Evolutionary conservation across 192 early-diverging fungal genomes (phyloP), one percentile per base, ranked within the genome.

Genomic region (Powellomyces hirtus): DNA sequence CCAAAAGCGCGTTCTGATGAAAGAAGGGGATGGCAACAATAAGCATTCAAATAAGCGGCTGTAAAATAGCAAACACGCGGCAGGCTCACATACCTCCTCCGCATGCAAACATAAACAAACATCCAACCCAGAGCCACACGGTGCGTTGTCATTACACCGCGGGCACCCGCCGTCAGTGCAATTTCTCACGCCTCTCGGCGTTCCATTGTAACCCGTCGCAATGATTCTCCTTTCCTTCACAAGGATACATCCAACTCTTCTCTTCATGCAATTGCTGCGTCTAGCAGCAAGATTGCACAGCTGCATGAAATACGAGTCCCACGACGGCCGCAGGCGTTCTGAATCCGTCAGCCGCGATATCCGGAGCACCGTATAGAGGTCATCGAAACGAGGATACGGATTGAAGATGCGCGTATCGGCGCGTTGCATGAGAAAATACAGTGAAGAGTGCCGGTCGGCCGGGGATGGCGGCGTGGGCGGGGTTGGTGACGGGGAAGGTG

Each of bases 191-290:
- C 93, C 92, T 63, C 89, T 84, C 22, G 97, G 96, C 4, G 95
- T 98, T 0, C 97, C 97, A 68, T 99, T 99, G 76, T 99, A 99
- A n/a, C 97, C 97, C 16, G 96, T 98, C 1, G 96, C 90, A 45
- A 99, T 91, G 30, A 99, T 91, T 45, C 92, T 81, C 36, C 76
- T 83, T 55, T 98, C 89, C 56, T 89, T 91, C 20, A 93, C 91
- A 24, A 98, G 74, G 14, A 99, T 93, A 75, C 92, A 94, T 0
- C 98, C 98, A 11, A 99, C 98, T 33, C 93, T 85, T 24, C 96
- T 86, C 62, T 99, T 99, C 98, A 99, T 99, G 79, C 94, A 99
- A 66, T 99, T 99, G 18, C 89, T 90, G 35, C 96, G 77, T 31
- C 83, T 78, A 6, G 96, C 91, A 11, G 95, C 96, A 35, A 98